phyloP scores from a whole-genome alignment of 2,329 filamentous ascomycete genomes.

The Cladosporium sp. region DNA sequence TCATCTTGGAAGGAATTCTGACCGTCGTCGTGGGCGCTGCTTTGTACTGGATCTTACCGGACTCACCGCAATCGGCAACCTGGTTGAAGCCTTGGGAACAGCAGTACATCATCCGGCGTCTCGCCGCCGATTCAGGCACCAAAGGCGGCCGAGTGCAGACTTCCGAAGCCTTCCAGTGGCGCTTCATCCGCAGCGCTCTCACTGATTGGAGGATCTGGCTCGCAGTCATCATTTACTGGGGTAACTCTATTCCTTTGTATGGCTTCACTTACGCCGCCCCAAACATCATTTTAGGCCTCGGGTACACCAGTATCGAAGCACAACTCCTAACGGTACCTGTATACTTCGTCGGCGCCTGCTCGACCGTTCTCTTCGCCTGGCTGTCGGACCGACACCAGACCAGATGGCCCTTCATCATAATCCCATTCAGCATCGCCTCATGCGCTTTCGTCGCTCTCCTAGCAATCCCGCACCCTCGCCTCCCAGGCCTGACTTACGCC shows the following conservation, averaged over 20 bases:
- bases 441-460: conserved; percentile 20
- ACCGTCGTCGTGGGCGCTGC: conserved; percentile 24
- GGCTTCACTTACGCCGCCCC: conserved; percentile 58
- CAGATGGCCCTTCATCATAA: conserved; percentile 18
- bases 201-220: conserved; percentile 43
- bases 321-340: conserved; percentile 44
- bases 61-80: conserved; percentile 53
- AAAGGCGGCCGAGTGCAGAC: conserved; percentile 40
- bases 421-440: conserved; percentile 13
- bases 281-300: conserved; percentile 47
- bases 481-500: conserved; percentile 22
- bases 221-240: conserved; percentile 29
- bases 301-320: conserved; percentile 39
- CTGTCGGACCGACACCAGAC: conserved; percentile 17
- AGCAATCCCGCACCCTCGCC: conserved; percentile 24
- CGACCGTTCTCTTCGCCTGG: conserved; percentile 18
- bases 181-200: conserved; percentile 35
- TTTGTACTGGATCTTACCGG: conserved; percentile 47
- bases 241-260: conserved; percentile 28
- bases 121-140: conserved; percentile 1
- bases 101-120: conserved; percentile 37
- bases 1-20: conserved; percentile 21
- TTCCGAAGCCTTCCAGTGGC: conserved; percentile 33
- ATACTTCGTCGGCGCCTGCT: conserved; percentile 30
- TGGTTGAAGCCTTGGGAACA: conserved; percentile 51